A percentile compares a stretch with the other conserved stretches of the same genome.
These are phyloP conservation scores for Westerdykella ornata DNA, from an alignment of 2,329 filamentous ascomycete species.

Conservation along the genomic window DNA sequence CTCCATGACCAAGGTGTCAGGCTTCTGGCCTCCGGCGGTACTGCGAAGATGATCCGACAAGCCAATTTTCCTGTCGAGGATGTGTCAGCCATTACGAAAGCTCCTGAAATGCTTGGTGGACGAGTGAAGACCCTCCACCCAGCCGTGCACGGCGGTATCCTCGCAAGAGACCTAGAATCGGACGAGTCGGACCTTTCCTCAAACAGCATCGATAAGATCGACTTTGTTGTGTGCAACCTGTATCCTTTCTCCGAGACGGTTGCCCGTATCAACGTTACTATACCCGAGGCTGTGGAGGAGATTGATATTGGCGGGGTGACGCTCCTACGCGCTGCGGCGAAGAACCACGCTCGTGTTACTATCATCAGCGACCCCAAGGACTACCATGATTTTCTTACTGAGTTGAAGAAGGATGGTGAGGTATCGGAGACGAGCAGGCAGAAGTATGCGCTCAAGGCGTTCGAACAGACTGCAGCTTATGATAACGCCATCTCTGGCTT, in stretches of 20 bases:
- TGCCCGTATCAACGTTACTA: conserved; percentile 92
- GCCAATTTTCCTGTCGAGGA: conserved; percentile 96
- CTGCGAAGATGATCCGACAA: conserved; percentile 92
- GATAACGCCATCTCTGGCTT: conserved; percentile 91
- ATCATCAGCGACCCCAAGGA: conserved; percentile 91
- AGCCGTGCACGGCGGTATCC: conserved; percentile 75
- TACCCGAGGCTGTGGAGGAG: conserved; percentile 94
- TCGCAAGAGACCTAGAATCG: conserved; percentile 86
- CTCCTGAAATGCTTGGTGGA: conserved; percentile 92
- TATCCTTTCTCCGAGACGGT: conserved; percentile 99
- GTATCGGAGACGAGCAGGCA: conserved; percentile 81
- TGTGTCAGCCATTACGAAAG: conserved; percentile 88
- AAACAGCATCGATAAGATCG: conserved; percentile 39
- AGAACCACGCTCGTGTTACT: conserved; percentile 94
- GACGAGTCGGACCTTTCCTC: conserved; percentile 86
- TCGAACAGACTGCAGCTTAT: conserved; percentile 96
- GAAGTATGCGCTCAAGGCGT: conserved; percentile 90
- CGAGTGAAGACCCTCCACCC: conserved; percentile 95
- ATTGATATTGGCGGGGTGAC: conserved; percentile 97
- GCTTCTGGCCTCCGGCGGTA: conserved; percentile 90
- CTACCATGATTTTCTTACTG: conserved; percentile 88
- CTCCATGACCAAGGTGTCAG: conserved; percentile 34
- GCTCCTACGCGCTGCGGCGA: conserved; percentile 89
- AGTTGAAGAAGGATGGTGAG: conserved; percentile 73
- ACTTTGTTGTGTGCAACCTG: conserved; percentile 73